phyloP scores from a whole-genome alignment of 2,329 filamentous ascomycete genomes.

The Fusarium pseudonygamai region DNA sequence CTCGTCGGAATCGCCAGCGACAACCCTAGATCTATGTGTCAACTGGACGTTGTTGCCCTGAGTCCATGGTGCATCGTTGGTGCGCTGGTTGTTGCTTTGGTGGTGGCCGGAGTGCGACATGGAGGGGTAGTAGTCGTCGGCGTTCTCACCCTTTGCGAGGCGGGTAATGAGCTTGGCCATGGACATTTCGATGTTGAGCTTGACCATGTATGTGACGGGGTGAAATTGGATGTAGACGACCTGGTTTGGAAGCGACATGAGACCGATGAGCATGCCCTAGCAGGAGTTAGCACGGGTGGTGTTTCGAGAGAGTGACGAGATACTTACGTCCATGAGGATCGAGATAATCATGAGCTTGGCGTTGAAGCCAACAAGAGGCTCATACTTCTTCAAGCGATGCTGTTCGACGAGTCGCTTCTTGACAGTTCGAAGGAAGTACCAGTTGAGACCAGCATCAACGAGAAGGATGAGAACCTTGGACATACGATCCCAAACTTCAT shows the following conservation, averaged over 20 bases:
- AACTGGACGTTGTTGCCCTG: slow-evolving; percentile 22
- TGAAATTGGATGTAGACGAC: slow-evolving; percentile 60
- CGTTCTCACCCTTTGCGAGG: slow-evolving; percentile 38
- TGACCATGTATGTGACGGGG: slow-evolving; percentile 62
- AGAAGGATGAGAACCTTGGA: slow-evolving; percentile 62
- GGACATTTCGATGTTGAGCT: slow-evolving; percentile 63
- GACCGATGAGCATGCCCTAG: slow-evolving; percentile 44
- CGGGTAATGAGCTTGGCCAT: slow-evolving; percentile 63
- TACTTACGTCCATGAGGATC: slow-evolving; percentile 58
- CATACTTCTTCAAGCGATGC: slow-evolving; percentile 59
- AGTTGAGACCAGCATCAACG: slow-evolving; percentile 61
- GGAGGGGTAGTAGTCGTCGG: slow-evolving; percentile 35
- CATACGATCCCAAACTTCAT: slow-evolving; percentile 61
- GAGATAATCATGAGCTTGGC: slow-evolving; percentile 60
- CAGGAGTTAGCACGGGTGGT: rapidly evolving
- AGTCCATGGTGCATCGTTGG: slow-evolving; percentile 25
- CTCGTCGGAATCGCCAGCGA: slow-evolving; percentile 35
- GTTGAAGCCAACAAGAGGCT: slow-evolving; percentile 60
- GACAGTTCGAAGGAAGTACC: slow-evolving; percentile 60
- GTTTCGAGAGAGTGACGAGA: rapidly evolving
- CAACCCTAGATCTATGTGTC: slow-evolving; percentile 31
- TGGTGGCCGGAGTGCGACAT: slow-evolving; percentile 32
- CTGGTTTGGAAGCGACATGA: slow-evolving; percentile 48
- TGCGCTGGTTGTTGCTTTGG: background rate
- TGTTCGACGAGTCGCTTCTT: slow-evolving; percentile 58